A percentile compares a stretch with the other conserved stretches of the same genome.
Evolutionary conservation across 805 yeast species (phyloP).

Genomic region (Zygosaccharomyces gambellarensis): DNA sequence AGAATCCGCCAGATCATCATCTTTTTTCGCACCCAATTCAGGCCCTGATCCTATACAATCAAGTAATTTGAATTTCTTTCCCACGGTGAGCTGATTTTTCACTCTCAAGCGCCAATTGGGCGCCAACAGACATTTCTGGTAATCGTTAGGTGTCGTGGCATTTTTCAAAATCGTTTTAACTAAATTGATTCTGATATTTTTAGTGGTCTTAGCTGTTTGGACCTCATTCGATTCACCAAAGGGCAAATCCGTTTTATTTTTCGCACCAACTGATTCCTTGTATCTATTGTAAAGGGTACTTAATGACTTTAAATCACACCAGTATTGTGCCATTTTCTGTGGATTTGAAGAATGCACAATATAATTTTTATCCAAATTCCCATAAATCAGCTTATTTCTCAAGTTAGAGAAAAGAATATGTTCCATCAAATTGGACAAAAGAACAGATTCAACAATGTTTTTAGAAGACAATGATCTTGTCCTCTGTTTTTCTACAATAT

Average conservation of each 20-base stretch:
- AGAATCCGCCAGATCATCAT: slow-evolving; percentile 64
- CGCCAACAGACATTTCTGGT: slow-evolving; percentile 2
- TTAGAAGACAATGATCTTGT: slow-evolving; percentile 45
- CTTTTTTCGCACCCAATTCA: slow-evolving; percentile 37
- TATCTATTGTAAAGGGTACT: background rate
- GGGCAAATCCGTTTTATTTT: background rate
- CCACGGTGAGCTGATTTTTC: background rate
- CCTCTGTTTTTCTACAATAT: slow-evolving; percentile 55
- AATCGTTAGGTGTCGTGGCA: slow-evolving; percentile 3
- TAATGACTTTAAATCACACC: slow-evolving; percentile 17
- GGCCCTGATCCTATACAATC: slow-evolving; percentile 10
- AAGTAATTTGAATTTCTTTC: slow-evolving; percentile 8
- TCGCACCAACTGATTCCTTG: background rate
- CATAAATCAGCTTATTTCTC: slow-evolving; percentile 6
- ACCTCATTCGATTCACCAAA: background rate
- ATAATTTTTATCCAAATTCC: background rate
- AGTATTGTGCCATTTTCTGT: slow-evolving; percentile 27
- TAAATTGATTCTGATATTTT: slow-evolving; percentile 9
- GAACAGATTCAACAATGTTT: slow-evolving; percentile 45
- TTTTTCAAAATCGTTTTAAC: slow-evolving; percentile 10
- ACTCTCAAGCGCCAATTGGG: slow-evolving; percentile 10
- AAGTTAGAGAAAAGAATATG: slow-evolving; percentile 25
- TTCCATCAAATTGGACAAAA: slow-evolving; percentile 52
- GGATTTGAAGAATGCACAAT: slow-evolving; percentile 28
- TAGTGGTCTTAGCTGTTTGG: background rate